Evolutionary conservation across 257 asterid species (phyloP), one percentile per base, ranked within the genome.

Genomic region (Ocimum tenuiflorum): DNA sequence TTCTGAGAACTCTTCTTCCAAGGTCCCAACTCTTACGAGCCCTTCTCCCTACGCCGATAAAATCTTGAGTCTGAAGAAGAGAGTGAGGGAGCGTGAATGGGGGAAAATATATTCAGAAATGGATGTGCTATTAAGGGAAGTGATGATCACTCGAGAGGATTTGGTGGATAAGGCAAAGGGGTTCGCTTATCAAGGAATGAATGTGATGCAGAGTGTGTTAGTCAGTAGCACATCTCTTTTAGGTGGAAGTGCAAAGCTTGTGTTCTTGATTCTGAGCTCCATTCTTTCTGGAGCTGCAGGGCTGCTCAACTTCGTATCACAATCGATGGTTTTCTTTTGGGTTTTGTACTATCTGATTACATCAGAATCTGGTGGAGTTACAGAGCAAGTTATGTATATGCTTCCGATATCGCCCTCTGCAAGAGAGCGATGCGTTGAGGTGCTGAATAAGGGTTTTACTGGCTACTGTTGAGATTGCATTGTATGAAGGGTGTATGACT

Each of bases 291-390:
- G 99, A 17, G 99, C 99, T 6, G 96, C 95, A 0, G 99, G 86
- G 23, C 42, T 94, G 13, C 70, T 94, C 63, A 80, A 90, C 54
- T 94, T 94, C 17, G 51, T 90, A 3, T 94, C 99, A 0, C 97
- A 94, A 29, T 69, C 78, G 0, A 86, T 94, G 96, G 88, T 94
- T 49, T 94, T 94, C 83, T 79, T 90, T 49, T 94, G 95, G 95
- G 94, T 90, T 45, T 73, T 94, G 74, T 90, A 86, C 51, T 94
- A 79, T 65, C 80, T 94, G n/a, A 89, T 94, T 66, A 94, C 97
- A 17, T 84, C 99, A 0, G 99, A 88, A 48, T 88, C 97, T 0
- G 99, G 99, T 53, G 99, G 97, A 1, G 99, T 86, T n/a, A 90
- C 99, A 0, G 97, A 94, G 45, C 99, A 94, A 48, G 96, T 79